phyloP scores from a whole-genome alignment of 305 asterid genomes.

The Coffea humblotiana region DNA sequence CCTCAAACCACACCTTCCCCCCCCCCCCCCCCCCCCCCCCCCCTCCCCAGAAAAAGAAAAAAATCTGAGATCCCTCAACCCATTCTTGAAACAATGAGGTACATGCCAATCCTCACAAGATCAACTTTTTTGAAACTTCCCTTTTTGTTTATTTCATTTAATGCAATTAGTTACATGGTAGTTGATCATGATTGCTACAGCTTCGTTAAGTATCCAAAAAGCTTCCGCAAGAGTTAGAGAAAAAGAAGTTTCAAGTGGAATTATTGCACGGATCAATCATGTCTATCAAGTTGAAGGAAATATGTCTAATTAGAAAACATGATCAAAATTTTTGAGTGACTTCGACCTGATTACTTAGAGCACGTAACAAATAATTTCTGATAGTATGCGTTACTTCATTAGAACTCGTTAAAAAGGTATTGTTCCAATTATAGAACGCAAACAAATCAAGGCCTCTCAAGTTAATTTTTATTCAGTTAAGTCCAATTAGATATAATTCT shows the following conservation, averaged over 20 bases:
- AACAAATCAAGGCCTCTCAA: too few relatives aligned
- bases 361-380: too few relatives aligned
- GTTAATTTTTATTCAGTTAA: too few relatives aligned
- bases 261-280: background rate
- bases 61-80: too few relatives aligned
- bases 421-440: background rate
- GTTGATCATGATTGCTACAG: conserved; percentile 24
- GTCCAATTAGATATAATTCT: too few relatives aligned
- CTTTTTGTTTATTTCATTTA: conserved; percentile 18
- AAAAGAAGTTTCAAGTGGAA: background rate
- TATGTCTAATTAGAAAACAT: conserved; percentile 5
- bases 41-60: too few relatives aligned
- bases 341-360: background rate
- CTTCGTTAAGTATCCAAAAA: conserved; percentile 12
- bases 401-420: background rate
- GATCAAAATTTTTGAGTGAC: background rate
- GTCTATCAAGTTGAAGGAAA: background rate
- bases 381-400: background rate
- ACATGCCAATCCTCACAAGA: background rate
- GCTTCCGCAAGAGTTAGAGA: conserved; percentile 9
- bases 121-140: conserved; percentile 10
- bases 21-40: too few relatives aligned
- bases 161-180: conserved; percentile 27
- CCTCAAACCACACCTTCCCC: too few relatives aligned
- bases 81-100: background rate